Evolutionary conservation across 2,329 filamentous ascomycete genomes (phyloP).

Genomic region (Fusarium dimerum): DNA sequence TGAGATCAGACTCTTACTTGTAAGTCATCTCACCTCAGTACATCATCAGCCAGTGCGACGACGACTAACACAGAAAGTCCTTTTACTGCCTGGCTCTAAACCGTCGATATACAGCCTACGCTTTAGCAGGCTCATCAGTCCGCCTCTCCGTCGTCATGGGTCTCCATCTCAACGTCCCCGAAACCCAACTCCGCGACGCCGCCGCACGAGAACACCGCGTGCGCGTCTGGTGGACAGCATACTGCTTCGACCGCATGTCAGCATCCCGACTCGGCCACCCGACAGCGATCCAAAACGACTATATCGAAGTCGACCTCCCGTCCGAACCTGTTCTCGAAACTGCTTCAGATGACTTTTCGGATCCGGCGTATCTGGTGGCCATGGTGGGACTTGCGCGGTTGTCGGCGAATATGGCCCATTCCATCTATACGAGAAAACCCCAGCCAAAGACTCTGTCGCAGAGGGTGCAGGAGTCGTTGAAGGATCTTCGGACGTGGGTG

Average conservation of each 20-base stretch:
- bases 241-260: slow-evolving; percentile 48
- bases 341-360: slow-evolving; percentile 33
- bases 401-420: slow-evolving; percentile 29
- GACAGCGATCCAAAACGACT: slow-evolving; percentile 48
- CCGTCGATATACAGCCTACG: slow-evolving; percentile 45
- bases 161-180: slow-evolving; percentile 41
- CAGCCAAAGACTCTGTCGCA: slow-evolving; percentile 34
- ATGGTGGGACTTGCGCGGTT: slow-evolving; percentile 41
- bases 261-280: slow-evolving; percentile 50
- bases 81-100: slow-evolving; percentile 48
- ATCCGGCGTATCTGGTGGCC: slow-evolving; percentile 35
- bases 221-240: slow-evolving; percentile 46
- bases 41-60: slow-evolving; percentile 13
- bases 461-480: slow-evolving; percentile 34
- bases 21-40: slow-evolving; percentile 22
- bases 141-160: slow-evolving; percentile 46
- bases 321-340: slow-evolving; percentile 33
- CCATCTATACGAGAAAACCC: slow-evolving; percentile 33
- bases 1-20: slow-evolving; percentile 45
- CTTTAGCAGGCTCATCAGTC: slow-evolving; percentile 45
- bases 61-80: slow-evolving; percentile 24
- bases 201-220: slow-evolving; percentile 40
- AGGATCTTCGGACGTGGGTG: slow-evolving; percentile 33
- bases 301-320: slow-evolving; percentile 47
- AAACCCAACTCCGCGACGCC: slow-evolving; percentile 41